A percentile compares a stretch with the other conserved stretches of the same genome.
Evolutionary conservation across 176 grass and related monocot species (phyloP).

Genomic region (Cocos nucifera): DNA sequence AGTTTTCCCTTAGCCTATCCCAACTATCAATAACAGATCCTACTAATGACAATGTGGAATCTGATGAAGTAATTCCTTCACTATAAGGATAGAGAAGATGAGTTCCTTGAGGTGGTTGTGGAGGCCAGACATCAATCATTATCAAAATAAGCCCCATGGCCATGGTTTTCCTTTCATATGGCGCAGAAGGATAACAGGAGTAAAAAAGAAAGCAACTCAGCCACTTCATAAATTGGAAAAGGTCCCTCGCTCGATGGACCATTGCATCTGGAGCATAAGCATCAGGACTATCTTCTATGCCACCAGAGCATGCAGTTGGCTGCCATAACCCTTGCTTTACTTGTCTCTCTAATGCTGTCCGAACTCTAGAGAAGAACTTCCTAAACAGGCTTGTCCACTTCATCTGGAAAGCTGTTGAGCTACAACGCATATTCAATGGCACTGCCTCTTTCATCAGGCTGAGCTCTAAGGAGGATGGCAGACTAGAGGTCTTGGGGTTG

Average conservation of each 20-base stretch:
- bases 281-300: constrained; percentile 20
- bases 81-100: constrained; percentile 55
- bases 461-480: constrained; percentile 89
- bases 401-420: constrained; percentile 97
- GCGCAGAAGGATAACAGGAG: constrained; percentile 94
- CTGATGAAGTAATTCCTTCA: constrained; percentile 66
- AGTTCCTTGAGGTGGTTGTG: constrained; percentile 51
- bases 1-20: constrained; percentile 78
- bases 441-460: constrained; percentile 68
- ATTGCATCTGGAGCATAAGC: constrained; percentile 20
- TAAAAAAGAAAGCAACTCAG: constrained; percentile 76
- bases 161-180: constrained; percentile 98
- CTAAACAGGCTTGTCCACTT: constrained; percentile 94
- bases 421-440: constrained; percentile 93
- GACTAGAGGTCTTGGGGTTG: constrained; percentile 87
- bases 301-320: constrained; percentile 25
- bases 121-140: constrained; percentile 87
- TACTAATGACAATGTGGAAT: constrained; percentile 85
- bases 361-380: constrained; percentile 86
- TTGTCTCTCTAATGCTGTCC: constrained; percentile 89
- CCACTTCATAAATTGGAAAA: constrained; percentile 95
- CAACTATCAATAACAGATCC: constrained; percentile 96
- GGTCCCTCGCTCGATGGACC: constrained; percentile 45
- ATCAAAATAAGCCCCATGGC: constrained; percentile 97
- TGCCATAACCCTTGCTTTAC: constrained; percentile 71